Evolutionary conservation across 2,329 filamentous ascomycete genomes (phyloP), one percentile per base, ranked within the genome.

Genomic region (Alternaria longipes): DNA sequence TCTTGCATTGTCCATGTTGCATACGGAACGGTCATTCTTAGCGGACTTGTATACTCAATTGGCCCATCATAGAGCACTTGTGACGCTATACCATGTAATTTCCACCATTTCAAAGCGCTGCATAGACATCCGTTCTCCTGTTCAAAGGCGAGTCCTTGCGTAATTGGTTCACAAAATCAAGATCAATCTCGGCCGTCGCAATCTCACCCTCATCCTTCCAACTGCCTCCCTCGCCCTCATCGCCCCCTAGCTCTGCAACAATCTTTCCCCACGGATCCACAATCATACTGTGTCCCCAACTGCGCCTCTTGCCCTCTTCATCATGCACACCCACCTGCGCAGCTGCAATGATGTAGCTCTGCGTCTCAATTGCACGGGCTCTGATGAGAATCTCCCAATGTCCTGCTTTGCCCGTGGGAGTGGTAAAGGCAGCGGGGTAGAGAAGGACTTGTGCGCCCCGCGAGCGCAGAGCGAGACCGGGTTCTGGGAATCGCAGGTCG

Each of bases 371-470:
- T 9, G 94, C 94, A 47, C 94, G 84, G 4, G 92, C 89, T 28
- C 91, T 84, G 14, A 97, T 82, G 6, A 98, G 81, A 2, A 87
- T 83, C 72, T 93, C 89, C 94, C 94, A 98, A 80, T 97, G 94
- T 6, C 70, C 70, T 1, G 91, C 91, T 58, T 84, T 84, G 0
- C 94, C 94, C 0, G 94, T 97, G 1, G 90, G 88, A 0, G 96
- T 85, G 0, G 94, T 97, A 74, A 97, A 98, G 4, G 94, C 94
- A 6, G 91, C 94, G 0, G 94, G 94, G 74, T 94, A 97, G 0
- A 92, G 88, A 51, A 97, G 82, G 54, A 97, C 82, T 64, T 97
- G 89, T 2, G 93, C 92, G 22, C 85, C 83, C 56, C 87, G 86
- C 7, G 86, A 81, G 28, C 87, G 86, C 18, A 97, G 84, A 1